Evolutionary conservation across 305 asterid genomes (phyloP), one percentile per base, ranked within the genome.

Genomic region (Fraxinus ornus): DNA sequence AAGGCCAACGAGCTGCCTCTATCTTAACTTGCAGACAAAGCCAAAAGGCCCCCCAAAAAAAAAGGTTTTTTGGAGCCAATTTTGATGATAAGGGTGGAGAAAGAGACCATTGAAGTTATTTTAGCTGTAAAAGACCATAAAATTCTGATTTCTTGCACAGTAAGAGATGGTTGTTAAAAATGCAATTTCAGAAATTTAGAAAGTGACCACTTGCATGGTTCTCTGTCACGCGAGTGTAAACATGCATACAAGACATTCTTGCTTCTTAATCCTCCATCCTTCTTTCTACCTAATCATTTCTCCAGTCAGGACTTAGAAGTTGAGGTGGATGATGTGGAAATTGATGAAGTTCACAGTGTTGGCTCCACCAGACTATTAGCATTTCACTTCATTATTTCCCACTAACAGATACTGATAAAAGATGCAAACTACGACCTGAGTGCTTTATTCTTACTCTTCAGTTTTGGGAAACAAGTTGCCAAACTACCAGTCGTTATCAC

Each of bases 281-380:
- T 55, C 66, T 24, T 9, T n/a, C 26, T 55, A n/a, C 26, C 66
- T 55, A 5, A 55, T n/a, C 10, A n/a, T 55, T 26, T 55, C 66
- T 49, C 66, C 66, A 55, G 66, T 55, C 22, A 55, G 24, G 24
- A 55, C 24, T 55, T n/a, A n/a, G 26, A 55, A 55, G 9, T 55
- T 55, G 66, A 55, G 66, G 66, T 52, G 62, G 62, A 49, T 15
- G 62, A 49, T 7, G 32, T 33, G 15, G 19, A 13, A 39, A 19
- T 3, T 44, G 13, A 62, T 76, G 52, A 78, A 57, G 32, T 78
- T 71, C 75, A 44, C 55, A 78, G 35, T n/a, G 75, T 62, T 52
- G 12, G 4, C 6, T 13, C 66, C 66, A 55, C 26, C 9, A 55
- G 26, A n/a, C 66, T n/a, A n/a, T 19, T 49, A 49, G 7, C 5